Conservation (phyloP, 768 basidiomycete genomes). For the Lentinula sp. region DNA sequence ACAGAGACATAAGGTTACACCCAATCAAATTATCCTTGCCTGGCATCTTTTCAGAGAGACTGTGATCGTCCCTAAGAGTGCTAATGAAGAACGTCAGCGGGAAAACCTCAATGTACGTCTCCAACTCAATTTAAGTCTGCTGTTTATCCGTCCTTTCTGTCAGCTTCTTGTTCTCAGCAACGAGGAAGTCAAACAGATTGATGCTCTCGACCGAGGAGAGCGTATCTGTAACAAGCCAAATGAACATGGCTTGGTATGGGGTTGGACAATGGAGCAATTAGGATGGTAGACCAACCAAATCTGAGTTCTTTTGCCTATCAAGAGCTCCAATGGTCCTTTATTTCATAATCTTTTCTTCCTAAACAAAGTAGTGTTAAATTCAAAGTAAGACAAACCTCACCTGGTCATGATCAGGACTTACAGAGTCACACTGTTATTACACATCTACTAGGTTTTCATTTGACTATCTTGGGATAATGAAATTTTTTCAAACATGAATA, state of each 20-base stretch:
- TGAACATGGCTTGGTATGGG: constrained; percentile 22
- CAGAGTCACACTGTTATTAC: too few species aligned
- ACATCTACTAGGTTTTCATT: too few species aligned
- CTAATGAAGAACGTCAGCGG: constrained; percentile 38
- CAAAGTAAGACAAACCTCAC: too few species aligned
- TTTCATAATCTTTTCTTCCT: too few species aligned
- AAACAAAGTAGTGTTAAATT: too few species aligned
- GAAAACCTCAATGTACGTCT: constrained; percentile 40
- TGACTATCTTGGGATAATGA: too few species aligned
- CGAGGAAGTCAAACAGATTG: constrained; percentile 26
- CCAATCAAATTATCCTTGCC: constrained; percentile 43
- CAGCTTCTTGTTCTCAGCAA: constrained; percentile 25
- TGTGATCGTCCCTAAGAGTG: constrained; percentile 41
- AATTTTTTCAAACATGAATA: too few species aligned
- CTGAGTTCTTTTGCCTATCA: too few species aligned
- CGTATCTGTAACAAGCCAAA: constrained; percentile 25
- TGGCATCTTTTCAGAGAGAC: constrained; percentile 46
- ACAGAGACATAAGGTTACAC: constrained; percentile 36
- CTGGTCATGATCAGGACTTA: too few species aligned
- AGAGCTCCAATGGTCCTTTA: too few species aligned
- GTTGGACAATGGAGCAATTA: constrained; percentile 32
- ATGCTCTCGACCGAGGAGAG: constrained; percentile 24
- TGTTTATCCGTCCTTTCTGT: neutral
- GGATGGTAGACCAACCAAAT: constrained; percentile 24
- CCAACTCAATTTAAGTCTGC: neutral